Evolutionary conservation across 2,329 filamentous ascomycete genomes (phyloP).

Genomic region (Biscogniauxia sp.): DNA sequence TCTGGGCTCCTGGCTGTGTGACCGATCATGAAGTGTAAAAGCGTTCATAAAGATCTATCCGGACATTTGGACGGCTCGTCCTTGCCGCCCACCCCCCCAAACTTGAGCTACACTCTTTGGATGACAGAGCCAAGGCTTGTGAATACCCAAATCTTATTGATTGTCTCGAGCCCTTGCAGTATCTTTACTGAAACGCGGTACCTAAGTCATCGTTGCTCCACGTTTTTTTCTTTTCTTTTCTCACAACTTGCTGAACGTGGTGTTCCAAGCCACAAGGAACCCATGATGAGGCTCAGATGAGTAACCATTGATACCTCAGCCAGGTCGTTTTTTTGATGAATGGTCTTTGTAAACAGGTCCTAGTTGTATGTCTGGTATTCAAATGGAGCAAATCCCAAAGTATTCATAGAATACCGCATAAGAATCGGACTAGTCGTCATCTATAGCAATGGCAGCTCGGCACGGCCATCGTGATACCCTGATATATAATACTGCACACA

Average conservation of each 20-base stretch:
- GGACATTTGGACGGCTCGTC: conserved; percentile 4
- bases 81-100: conserved; percentile 5
- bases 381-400: not conserved
- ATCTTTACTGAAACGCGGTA: conserved; percentile 17
- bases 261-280: conserved; percentile 20
- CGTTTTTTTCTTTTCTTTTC: conserved; percentile 6
- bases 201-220: conserved; percentile 14
- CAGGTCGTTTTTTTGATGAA: not conserved
- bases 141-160: conserved; percentile 16
- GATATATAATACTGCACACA: too few relatives aligned
- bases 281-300: conserved; percentile 7
- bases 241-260: conserved; percentile 23
- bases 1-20: not conserved
- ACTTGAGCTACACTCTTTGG: not conserved
- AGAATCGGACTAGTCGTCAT: too few relatives aligned
- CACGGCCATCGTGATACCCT: too few relatives aligned
- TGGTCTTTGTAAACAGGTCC: not conserved
- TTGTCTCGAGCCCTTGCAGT: conserved; percentile 25
- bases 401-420: not conserved
- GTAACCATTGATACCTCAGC: conserved; percentile 1
- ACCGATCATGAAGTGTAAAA: not conserved
- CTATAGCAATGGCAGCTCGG: too few relatives aligned
- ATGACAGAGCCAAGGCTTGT: conserved; percentile 18
- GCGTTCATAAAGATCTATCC: not conserved
- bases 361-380: not conserved